phyloP scores from a whole-genome alignment of 2,329 filamentous ascomycete genomes.

The Aspergillus uvarum region DNA sequence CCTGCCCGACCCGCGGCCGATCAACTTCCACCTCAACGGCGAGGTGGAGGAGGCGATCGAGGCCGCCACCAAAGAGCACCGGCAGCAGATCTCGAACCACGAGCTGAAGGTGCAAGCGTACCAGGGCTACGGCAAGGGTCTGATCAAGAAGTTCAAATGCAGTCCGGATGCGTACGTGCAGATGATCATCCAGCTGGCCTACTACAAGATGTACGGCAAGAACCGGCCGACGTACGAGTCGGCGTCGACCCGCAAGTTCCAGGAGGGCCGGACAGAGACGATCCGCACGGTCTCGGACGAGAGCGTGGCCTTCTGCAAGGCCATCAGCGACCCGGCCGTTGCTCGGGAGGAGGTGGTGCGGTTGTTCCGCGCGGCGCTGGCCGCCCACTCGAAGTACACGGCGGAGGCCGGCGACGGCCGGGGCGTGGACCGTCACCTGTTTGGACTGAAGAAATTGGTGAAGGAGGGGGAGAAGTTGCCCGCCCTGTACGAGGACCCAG shows the following conservation, averaged over 20 bases:
- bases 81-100: conserved; percentile 77
- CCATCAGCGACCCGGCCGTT: conserved; percentile 70
- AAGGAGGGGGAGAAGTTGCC: conserved; percentile 78
- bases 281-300: conserved; percentile 91
- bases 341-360: conserved; percentile 66
- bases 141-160: conserved; percentile 99
- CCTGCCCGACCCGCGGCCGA: conserved; percentile 73
- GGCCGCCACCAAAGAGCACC: conserved; percentile 75
- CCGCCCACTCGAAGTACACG: conserved; percentile 87
- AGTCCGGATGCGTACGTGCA: conserved; percentile 97
- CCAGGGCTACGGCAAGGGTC: conserved; percentile 94
- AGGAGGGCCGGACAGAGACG: conserved; percentile 93
- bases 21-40: conserved; percentile 76
- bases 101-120: conserved; percentile 92
- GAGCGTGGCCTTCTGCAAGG: conserved; percentile 82
- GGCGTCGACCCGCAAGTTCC: conserved; percentile 90
- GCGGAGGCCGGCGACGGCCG: conserved; percentile 83
- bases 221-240: conserved; percentile 98
- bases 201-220: conserved; percentile 98
- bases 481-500: conserved; percentile 80
- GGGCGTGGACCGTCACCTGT: conserved; percentile 94
- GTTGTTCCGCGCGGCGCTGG: conserved; percentile 78
- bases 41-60: conserved; percentile 76
- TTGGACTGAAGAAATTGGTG: conserved; percentile 89
- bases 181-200: conserved; percentile 97